Conservation (phyloP, 2,329 filamentous ascomycete genomes). For the Trichoderma atroviride region DNA sequence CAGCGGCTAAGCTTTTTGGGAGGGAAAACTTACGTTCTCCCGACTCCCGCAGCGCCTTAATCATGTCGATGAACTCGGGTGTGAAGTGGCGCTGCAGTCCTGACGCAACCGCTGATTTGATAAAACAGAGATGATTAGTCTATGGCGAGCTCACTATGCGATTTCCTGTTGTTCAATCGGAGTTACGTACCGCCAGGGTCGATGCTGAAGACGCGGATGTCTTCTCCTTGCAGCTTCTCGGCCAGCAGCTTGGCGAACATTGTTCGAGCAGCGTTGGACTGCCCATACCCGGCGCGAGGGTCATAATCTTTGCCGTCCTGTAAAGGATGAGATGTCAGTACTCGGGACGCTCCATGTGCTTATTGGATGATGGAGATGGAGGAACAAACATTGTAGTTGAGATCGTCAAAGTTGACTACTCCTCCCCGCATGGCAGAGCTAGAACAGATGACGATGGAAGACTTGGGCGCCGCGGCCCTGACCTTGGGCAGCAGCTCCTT, state of each 20-base stretch:
- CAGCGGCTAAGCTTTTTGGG: not conserved
- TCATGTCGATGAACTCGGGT: not conserved
- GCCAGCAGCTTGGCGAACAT: conserved; percentile 27
- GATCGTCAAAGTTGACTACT: conserved; percentile 15
- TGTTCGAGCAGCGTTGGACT: conserved; percentile 26
- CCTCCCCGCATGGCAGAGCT: conserved; percentile 19
- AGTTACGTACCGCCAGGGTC: conserved; percentile 27
- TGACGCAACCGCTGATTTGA: conserved; percentile 4
- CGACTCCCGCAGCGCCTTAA: not conserved
- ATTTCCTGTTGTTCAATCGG: no score
- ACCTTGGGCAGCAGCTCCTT: conserved; percentile 47
- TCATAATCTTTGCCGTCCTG: conserved; percentile 23
- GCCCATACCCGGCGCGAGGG: conserved; percentile 16
- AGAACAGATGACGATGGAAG: conserved; percentile 20
- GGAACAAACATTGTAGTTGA: conserved; percentile 21
- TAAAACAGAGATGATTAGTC: not conserved
- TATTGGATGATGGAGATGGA: not conserved
- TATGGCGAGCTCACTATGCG: not conserved
- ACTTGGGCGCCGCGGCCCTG: conserved; percentile 10
- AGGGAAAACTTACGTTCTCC: not conserved
- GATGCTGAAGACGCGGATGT: conserved; percentile 25
- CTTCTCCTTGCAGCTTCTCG: conserved; percentile 20
- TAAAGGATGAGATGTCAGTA: not conserved
- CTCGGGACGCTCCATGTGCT: not conserved
- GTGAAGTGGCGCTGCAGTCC: conserved; percentile 23